These are phyloP conservation scores for Fusarium sarcochroum DNA, from an alignment of 2,329 filamentous ascomycete genomes.

Conservation along the genomic window DNA sequence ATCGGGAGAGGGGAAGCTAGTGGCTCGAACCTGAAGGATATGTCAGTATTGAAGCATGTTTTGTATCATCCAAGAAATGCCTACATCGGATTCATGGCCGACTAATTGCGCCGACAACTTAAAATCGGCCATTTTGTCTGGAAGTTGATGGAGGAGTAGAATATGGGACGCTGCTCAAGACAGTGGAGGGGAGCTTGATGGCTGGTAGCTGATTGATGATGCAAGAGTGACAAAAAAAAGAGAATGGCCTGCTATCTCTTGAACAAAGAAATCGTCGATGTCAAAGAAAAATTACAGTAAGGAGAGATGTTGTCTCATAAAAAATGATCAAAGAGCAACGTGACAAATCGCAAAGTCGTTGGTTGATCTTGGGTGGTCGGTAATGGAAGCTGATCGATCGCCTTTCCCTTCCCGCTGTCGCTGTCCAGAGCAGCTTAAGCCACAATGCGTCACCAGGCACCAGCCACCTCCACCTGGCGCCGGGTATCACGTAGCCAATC, in stretches of 20 bases:
- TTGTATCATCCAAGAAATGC: conserved; percentile 47
- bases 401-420: conserved; percentile 5
- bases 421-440: conserved; percentile 40
- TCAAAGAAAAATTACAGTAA: conserved; percentile 16
- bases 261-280: conserved; percentile 11
- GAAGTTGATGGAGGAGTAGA: conserved; percentile 59
- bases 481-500: background rate
- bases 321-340: conserved; percentile 13
- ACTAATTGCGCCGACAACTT: conserved; percentile 92
- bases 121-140: conserved; percentile 76
- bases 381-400: conserved; percentile 52
- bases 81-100: conserved; percentile 94
- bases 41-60: conserved; percentile 28
- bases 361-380: conserved; percentile 28
- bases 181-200: conserved; percentile 31
- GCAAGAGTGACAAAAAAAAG: conserved; percentile 19
- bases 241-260: conserved; percentile 32
- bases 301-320: conserved; percentile 9
- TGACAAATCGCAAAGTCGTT: conserved; percentile 33
- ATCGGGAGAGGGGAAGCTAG: conserved; percentile 81
- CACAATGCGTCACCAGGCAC: conserved; percentile 47
- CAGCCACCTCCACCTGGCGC: conserved; percentile 44
- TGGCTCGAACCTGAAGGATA: conserved; percentile 80
- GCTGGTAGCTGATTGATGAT: conserved; percentile 12
- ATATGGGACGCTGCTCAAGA: conserved; percentile 23